Conservation (phyloP, 306 rosid genomes). For the Cucumis melo region DNA sequence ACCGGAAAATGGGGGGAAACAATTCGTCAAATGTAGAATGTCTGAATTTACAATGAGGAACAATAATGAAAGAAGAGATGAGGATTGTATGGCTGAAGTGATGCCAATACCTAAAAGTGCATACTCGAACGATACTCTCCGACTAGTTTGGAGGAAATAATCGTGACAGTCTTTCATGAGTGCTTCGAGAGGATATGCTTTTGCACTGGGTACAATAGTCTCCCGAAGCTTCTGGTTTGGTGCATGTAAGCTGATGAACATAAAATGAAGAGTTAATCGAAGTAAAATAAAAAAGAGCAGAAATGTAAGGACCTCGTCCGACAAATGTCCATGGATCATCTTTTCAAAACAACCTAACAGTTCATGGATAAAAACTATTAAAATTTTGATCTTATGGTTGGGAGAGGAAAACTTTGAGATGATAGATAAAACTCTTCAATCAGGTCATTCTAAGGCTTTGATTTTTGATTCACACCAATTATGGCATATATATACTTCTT, state of each 20-base stretch:
- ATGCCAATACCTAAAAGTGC: slow-evolving; percentile 76
- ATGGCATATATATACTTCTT: too few relatives aligned
- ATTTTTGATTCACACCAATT: not conserved
- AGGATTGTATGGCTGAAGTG: not conserved
- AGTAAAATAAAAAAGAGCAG: not conserved
- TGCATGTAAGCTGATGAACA: slow-evolving; percentile 68
- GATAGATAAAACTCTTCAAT: not conserved
- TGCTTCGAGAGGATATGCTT: slow-evolving; percentile 80
- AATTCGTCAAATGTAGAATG: not conserved
- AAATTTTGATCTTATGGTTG: not conserved
- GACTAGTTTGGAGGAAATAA: slow-evolving; percentile 55
- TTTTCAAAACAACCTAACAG: not conserved
- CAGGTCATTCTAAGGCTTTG: not conserved
- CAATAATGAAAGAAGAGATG: not conserved
- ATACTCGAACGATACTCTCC: slow-evolving; percentile 86
- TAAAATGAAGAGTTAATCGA: slow-evolving; percentile 3
- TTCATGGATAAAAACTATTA: not conserved
- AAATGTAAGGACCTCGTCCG: not conserved
- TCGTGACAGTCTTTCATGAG: slow-evolving; percentile 76
- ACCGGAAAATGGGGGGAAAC: not conserved
- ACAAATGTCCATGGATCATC: not conserved
- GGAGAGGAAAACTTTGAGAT: not conserved
- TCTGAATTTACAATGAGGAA: not conserved
- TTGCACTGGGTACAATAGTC: slow-evolving; percentile 87
- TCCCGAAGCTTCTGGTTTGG: slow-evolving; percentile 96